Base-by-base conservation (phyloP, 768 basidiomycete species). In the Coprinopsis cinerea region DNA sequence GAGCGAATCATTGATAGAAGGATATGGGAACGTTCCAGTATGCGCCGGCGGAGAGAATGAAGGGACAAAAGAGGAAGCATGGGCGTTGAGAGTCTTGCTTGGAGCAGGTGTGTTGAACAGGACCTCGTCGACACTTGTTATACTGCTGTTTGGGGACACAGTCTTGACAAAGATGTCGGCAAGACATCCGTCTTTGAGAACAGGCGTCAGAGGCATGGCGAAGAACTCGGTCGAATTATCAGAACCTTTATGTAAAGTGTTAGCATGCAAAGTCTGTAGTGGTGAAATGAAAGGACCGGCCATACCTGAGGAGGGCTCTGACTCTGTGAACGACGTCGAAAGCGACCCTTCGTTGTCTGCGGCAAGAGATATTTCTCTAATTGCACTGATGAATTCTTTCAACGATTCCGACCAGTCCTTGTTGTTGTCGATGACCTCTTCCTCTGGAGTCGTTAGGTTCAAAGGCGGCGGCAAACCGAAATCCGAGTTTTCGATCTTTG, bases 121-220 rank as follows among this genome's bases (percentile, higher is more conserved):
- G n/a, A 15, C 25, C 9, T 44, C 43, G n/a, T 44, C 44, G 43
- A 25, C 11, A 23, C 42, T 26, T 18, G 37, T 43, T 20, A 51
- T 17, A 35, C 50, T 51, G 32, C 50, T 46, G 44, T 34, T 40
- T 14, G 44, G 50, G 17, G 50, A 51, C 17, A 46, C 18, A 20
- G 35, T 27, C 50, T 51, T 51, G 40, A 51, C 34, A 13, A 44
- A 28, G 32, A 46, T 34, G 23, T 44, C 34, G 44, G 50, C 17
- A 34, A 45, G 40, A 17, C 30, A 17, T 11, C 34, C 14, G n/a
- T 17, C 36, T 42, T 44, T 37, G 35, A 7, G 20, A 24, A 71
- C 72, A 10, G 79, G 78, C 9, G 78, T 79, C 17, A 71, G 67
- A 17, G 78, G 78, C 54, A 70, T 68, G 4, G 72, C 67, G 42